phyloP scores from a whole-genome alignment of 176 grass and related monocot genomes.

The Zizania latifolia region DNA sequence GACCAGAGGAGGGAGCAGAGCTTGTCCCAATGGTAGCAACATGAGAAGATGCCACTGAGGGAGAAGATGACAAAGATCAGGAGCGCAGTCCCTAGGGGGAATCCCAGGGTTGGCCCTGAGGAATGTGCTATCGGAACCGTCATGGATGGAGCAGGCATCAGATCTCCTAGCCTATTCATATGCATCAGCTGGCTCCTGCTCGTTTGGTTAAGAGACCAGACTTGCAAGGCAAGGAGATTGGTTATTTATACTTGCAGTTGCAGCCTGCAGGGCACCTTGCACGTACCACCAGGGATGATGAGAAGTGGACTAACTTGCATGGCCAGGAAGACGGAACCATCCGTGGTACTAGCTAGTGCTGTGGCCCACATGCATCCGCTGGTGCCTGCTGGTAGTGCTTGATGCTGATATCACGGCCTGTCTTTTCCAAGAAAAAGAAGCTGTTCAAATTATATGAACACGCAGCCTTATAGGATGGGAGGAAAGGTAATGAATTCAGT shows the following conservation, averaged over 20 bases:
- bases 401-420: slow-evolving; percentile 20
- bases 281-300: slow-evolving; percentile 32
- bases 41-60: slow-evolving; percentile 82
- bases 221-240: slow-evolving; percentile 8
- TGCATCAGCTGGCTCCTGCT: slow-evolving; percentile 25
- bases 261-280: slow-evolving; percentile 18
- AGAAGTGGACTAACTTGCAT: slow-evolving; percentile 54
- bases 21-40: slow-evolving; percentile 98
- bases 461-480: slow-evolving; percentile 31
- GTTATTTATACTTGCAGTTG: slow-evolving; percentile 37
- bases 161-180: slow-evolving; percentile 38
- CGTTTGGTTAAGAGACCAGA: slow-evolving; percentile 29
- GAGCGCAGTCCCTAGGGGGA: slow-evolving; percentile 77
- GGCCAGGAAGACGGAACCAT: slow-evolving; percentile 39
- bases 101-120: slow-evolving; percentile 66
- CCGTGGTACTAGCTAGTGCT: slow-evolving; percentile 50
- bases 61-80: slow-evolving; percentile 83
- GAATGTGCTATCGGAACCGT: slow-evolving; percentile 24
- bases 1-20: slow-evolving; percentile 52
- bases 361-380: slow-evolving; percentile 19
- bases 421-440: slow-evolving; percentile 39
- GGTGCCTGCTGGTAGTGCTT: slow-evolving; percentile 23
- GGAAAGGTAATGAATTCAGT: slow-evolving; percentile 20
- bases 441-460: slow-evolving; percentile 8
- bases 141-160: slow-evolving; percentile 45